A percentile compares a stretch with the other conserved stretches of the same genome.
These are phyloP conservation scores for Coniochaeta sp. DNA, from an alignment of 2,329 filamentous ascomycete species.

Conservation along the genomic window DNA sequence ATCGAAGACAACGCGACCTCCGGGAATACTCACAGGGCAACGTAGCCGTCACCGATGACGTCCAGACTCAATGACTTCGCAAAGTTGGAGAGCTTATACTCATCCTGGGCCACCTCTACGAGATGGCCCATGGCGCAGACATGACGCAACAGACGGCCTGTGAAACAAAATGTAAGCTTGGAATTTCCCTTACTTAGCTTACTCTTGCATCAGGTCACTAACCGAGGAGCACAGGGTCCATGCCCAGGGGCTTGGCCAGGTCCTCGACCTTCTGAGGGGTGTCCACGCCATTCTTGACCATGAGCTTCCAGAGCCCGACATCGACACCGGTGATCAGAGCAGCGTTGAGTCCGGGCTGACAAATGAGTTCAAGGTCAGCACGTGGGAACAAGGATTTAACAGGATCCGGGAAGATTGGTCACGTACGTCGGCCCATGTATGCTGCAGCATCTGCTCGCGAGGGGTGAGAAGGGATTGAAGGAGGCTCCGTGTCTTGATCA, in stretches of 20 bases:
- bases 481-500: slow-evolving; percentile 2
- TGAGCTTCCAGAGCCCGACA: slow-evolving; percentile 23
- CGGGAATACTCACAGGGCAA: background rate
- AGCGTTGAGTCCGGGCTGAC: slow-evolving; percentile 14
- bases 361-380: background rate
- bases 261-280: slow-evolving; percentile 21
- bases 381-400: background rate
- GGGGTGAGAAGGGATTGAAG: slow-evolving; percentile 6
- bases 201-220: slow-evolving; percentile 23
- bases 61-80: slow-evolving; percentile 22
- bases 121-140: slow-evolving; percentile 28
- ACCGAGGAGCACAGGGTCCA: slow-evolving; percentile 20
- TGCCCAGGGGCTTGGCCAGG: slow-evolving; percentile 14
- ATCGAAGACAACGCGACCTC: slow-evolving; percentile 13
- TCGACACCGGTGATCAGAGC: slow-evolving; percentile 22
- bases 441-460: slow-evolving; percentile 7
- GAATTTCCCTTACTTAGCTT: no score
- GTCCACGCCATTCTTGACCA: slow-evolving; percentile 19
- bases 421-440: slow-evolving; percentile 7
- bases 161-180: background rate
- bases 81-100: slow-evolving; percentile 26
- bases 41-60: slow-evolving; percentile 16
- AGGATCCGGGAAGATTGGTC: background rate
- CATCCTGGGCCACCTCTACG: slow-evolving; percentile 22
- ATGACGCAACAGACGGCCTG: slow-evolving; percentile 23